Evolutionary conservation across 805 yeast species (phyloP).

Genomic region (Wickerhamomyces bisporus): DNA sequence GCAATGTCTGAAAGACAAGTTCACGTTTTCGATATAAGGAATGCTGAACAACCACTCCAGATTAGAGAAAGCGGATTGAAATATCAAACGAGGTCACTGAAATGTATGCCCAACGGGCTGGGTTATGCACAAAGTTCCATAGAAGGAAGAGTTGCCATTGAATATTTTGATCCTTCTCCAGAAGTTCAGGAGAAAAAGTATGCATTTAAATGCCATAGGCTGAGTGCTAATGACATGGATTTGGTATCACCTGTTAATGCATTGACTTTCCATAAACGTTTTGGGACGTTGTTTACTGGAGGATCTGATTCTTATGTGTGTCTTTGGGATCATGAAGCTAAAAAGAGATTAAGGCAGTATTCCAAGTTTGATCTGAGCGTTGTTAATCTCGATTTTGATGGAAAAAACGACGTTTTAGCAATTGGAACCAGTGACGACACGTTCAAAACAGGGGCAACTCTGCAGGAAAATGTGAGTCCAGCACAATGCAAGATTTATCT

Average conservation of each 20-base stretch:
- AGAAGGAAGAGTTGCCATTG: slow-evolving; percentile 81
- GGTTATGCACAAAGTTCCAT: slow-evolving; percentile 68
- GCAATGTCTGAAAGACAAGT: slow-evolving; percentile 50
- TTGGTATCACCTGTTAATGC: slow-evolving; percentile 74
- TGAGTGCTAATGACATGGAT: slow-evolving; percentile 39
- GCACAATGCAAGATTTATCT: slow-evolving; percentile 14
- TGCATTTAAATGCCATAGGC: slow-evolving; percentile 80
- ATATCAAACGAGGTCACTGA: slow-evolving; percentile 56
- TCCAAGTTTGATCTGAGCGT: slow-evolving; percentile 47
- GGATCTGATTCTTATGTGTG: slow-evolving; percentile 89
- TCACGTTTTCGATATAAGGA: slow-evolving; percentile 53
- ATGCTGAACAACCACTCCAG: slow-evolving; percentile 39
- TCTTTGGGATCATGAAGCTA: slow-evolving; percentile 84
- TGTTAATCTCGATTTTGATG: slow-evolving; percentile 34
- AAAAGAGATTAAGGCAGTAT: slow-evolving; percentile 70
- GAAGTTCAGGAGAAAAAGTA: slow-evolving; percentile 42
- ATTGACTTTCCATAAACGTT: slow-evolving; percentile 69
- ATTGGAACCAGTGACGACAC: slow-evolving; percentile 48
- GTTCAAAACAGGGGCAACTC: slow-evolving; percentile 33
- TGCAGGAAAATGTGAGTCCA: slow-evolving; percentile 11
- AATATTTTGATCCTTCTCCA: slow-evolving; percentile 50
- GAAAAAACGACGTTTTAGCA: slow-evolving; percentile 30
- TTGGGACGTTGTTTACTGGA: slow-evolving; percentile 79
- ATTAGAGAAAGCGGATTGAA: slow-evolving; percentile 59
- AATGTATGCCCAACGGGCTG: slow-evolving; percentile 45